Evolutionary conservation across 192 early-diverging fungal species (phyloP), one percentile per base, ranked within the genome.

Genomic region (Geranomyces michiganensis): DNA sequence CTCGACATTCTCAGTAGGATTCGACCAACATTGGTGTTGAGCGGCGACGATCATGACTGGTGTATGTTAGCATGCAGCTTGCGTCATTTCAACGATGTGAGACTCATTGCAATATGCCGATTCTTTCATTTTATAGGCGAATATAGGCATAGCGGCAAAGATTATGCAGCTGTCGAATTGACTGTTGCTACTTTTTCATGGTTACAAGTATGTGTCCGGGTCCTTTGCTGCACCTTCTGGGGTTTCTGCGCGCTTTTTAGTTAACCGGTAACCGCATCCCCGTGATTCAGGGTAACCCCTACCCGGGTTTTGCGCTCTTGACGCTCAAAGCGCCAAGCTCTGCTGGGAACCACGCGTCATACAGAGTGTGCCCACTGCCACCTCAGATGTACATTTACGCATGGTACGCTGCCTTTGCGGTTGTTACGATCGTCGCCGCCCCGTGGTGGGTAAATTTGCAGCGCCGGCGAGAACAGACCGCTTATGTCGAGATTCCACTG

Each of bases 21-120:
- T 22, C 70, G 85, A 44, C 94, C 96, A 0, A 68, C 73, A 0
- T 78, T 90, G 0, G 81, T 96, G 1, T 91, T 96, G 53, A 93
- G 90, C 69, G 96, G 94, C 21, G 94, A 98, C 68, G 94, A 98
- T 73, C 96, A 98, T 63, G 96, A 98, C 69, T 91, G 90, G 65
- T 98, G 96, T 74, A 83, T 82, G 53, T 53, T 24, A n/a, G n/a
- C n/a, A n/a, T n/a, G n/a, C n/a, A n/a, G n/a, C n/a, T n/a, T n/a
- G n/a, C n/a, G n/a, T n/a, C n/a, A n/a, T n/a, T n/a, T n/a, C n/a
- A n/a, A n/a, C n/a, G n/a, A n/a, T n/a, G n/a, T n/a, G n/a, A n/a
- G n/a, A n/a, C n/a, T n/a, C n/a, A n/a, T n/a, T n/a, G n/a, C n/a
- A n/a, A n/a, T n/a, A n/a, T n/a, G n/a, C n/a, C n/a, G n/a, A n/a